Evolutionary conservation across 805 yeast species (phyloP), one percentile per base, ranked within the genome.

Genomic region (Teunomyces atbi): DNA sequence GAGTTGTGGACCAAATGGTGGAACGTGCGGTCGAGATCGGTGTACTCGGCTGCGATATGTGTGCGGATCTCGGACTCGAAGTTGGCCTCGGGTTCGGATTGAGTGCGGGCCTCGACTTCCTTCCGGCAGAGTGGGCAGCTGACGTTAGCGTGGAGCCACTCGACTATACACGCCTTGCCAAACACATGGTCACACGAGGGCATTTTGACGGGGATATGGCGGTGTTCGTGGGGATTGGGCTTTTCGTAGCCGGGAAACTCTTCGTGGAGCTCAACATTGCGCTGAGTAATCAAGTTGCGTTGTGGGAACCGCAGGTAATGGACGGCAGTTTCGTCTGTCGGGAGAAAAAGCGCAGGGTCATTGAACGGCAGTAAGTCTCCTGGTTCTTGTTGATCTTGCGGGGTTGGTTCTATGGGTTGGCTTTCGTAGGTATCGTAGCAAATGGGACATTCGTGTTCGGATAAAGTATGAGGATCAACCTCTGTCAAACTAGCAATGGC

Each of bases 61-160:
- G 23, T 18, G 15, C 33, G 42, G 26, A 39, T 20, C 11, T 16
- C 47, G 48, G 19, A 54, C 46, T 23, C 54, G 34, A n/a, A 61
- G 43, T 19, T 49, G 40, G 15, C 46, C 49, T 21, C 35, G 52
- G 51, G 34, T 49, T 54, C 23, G 41, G 27, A 23, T 47, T 49
- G 1, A 57, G 50, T 38, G 61, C 50, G 46, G 8, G 61, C 61
- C 38, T 65, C 66, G 16, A 68, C 69, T 50, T 69, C 70, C 39
- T 61, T 64, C 2, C 77, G 58, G 43, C 77, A 72, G 41, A 72
- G 56, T 2, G 77, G 77, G 47, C 77, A 72, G 46, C 68, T 69
- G 2, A 67, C 69, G 46, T 65, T 63, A 29, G 57, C 56, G 45
- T 63, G 69, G 39, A 72, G 57, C 77, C 77, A 72, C 36, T 69